phyloP scores from a whole-genome alignment of 306 rosid species.

The Citrullus amarus region DNA sequence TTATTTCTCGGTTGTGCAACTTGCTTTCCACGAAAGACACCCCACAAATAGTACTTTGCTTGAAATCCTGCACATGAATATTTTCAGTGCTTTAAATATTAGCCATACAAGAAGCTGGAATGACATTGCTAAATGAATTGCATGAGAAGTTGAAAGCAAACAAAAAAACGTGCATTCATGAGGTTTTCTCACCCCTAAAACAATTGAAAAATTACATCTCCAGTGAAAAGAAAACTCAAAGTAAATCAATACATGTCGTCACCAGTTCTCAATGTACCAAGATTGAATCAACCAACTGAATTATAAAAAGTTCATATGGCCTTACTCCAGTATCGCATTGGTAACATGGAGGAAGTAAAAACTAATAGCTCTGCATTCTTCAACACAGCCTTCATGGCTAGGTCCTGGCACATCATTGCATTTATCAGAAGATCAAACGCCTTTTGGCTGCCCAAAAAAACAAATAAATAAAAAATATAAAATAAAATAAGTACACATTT shows the following conservation, averaged over 20 bases:
- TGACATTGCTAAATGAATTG: neutral
- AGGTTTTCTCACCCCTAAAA: neutral
- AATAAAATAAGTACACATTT: neutral
- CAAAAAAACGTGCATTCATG: neutral
- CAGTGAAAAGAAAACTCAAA: neutral
- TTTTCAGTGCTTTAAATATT: neutral
- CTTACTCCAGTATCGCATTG: conserved; percentile 40
- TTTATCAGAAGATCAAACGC: conserved; percentile 35
- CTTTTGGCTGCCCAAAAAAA: conserved; percentile 25
- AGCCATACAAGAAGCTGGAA: conserved; percentile 6
- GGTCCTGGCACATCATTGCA: conserved; percentile 29
- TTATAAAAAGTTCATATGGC: neutral
- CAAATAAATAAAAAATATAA: too few relatives aligned
- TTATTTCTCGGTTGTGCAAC: conserved; percentile 6
- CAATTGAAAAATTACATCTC: neutral
- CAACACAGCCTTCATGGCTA: conserved; percentile 37
- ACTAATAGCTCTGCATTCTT: conserved; percentile 51
- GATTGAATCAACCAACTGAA: neutral
- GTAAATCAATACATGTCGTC: neutral
- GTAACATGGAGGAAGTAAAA: conserved; percentile 52
- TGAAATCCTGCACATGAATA: conserved; percentile 47
- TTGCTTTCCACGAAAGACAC: conserved; percentile 48
- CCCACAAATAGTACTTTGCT: conserved; percentile 62
- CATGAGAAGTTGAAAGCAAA: neutral
- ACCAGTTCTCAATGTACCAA: neutral